Evolutionary conservation across 2,329 filamentous ascomycete genomes (phyloP).

Genomic region (Mycosphaerella sp.): DNA sequence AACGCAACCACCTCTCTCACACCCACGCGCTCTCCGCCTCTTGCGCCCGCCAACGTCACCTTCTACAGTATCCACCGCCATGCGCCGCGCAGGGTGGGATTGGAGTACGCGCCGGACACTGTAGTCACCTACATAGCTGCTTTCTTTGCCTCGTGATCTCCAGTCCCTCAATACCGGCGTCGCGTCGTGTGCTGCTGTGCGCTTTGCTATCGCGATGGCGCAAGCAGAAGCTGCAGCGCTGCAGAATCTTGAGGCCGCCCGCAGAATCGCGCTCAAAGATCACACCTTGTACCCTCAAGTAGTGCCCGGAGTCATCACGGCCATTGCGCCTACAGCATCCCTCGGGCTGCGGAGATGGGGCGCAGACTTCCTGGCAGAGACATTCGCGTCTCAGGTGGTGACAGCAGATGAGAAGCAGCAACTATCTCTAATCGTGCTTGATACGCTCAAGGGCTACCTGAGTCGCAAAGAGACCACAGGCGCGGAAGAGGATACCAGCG

Average conservation of each 20-base stretch:
- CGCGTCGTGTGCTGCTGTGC: conserved; percentile 5
- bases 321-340: conserved; percentile 68
- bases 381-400: conserved; percentile 86
- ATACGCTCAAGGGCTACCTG: conserved; percentile 56
- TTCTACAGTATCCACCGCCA: conserved; percentile 10
- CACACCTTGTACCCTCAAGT: conserved; percentile 86
- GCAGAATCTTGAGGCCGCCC: conserved; percentile 80
- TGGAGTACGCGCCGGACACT: conserved; percentile 14
- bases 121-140: conserved; percentile 27
- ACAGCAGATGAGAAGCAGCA: conserved; percentile 71
- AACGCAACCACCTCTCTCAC: background rate
- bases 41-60: background rate
- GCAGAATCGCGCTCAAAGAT: conserved; percentile 81
- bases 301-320: conserved; percentile 85
- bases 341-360: conserved; percentile 92
- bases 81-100: conserved; percentile 10
- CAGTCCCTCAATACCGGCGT: conserved; percentile 12
- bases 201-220: conserved; percentile 25
- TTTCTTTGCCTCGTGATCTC: conserved; percentile 22
- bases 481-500: conserved; percentile 63
- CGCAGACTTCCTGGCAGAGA: conserved; percentile 89
- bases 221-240: conserved; percentile 59
- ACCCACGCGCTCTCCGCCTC: background rate
- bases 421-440: conserved; percentile 62
- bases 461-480: conserved; percentile 47